phyloP scores from a whole-genome alignment of 106 monocot genomes.

The Ottelia alismoides region DNA sequence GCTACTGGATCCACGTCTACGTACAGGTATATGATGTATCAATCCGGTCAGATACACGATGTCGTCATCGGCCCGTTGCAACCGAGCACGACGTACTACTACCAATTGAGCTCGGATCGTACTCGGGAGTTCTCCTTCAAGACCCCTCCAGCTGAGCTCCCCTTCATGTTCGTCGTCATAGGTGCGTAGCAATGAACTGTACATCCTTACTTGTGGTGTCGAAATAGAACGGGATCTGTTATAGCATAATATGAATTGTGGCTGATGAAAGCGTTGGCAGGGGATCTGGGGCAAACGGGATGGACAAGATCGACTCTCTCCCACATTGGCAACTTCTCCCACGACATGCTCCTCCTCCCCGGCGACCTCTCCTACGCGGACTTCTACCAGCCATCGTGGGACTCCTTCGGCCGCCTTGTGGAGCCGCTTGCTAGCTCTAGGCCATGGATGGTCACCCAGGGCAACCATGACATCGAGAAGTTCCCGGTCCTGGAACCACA shows the following conservation, averaged over 20 bases:
- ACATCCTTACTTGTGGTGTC: no score
- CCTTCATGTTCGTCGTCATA: constrained; percentile 27
- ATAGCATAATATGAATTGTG: no score
- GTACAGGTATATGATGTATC: constrained; percentile 56
- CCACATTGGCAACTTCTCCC: constrained; percentile 10
- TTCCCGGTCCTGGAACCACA: constrained; percentile 20
- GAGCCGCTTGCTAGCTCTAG: constrained; percentile 32
- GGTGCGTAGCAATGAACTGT: no score
- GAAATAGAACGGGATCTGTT: no score
- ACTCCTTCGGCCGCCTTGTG: constrained; percentile 40
- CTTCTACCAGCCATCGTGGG: constrained; percentile 33
- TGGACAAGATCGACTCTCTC: constrained; percentile 43
- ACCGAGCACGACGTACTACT: constrained; percentile 30
- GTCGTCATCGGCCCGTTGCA: constrained; percentile 37
- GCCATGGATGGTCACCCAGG: constrained; percentile 61
- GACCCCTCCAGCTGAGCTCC: constrained; percentile 27
- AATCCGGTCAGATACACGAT: constrained; percentile 39
- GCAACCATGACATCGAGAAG: constrained; percentile 57
- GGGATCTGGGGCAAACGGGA: constrained; percentile 45
- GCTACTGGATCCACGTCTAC: constrained; percentile 31
- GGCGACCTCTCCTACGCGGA: constrained; percentile 53
- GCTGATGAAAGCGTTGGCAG: no score
- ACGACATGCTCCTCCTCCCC: constrained; percentile 46
- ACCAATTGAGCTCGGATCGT: constrained; percentile 23
- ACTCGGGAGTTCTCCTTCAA: constrained; percentile 24